These are phyloP conservation scores for Calocera cornea DNA, from an alignment of 768 basidiomycete genomes.

Conservation along the genomic window DNA sequence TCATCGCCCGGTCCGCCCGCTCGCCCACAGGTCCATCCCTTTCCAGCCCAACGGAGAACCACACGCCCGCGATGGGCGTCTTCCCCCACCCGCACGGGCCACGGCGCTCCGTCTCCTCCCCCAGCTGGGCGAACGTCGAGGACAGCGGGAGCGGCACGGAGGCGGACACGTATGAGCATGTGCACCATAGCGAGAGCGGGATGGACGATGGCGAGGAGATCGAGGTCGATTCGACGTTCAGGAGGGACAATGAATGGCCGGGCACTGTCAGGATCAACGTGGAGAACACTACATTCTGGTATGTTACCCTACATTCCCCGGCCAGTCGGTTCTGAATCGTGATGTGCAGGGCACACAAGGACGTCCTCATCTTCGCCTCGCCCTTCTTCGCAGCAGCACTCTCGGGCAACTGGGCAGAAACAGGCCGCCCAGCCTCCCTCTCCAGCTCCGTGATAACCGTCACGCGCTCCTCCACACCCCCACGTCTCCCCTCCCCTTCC, in stretches of 20 bases:
- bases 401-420: constrained; percentile 66
- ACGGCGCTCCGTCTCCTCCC: neutral
- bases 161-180: constrained; percentile 9
- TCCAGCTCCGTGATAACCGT: constrained; percentile 24
- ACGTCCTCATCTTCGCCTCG: constrained; percentile 82
- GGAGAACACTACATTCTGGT: constrained; percentile 84
- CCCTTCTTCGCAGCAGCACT: constrained; percentile 88
- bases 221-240: constrained; percentile 70
- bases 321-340: neutral
- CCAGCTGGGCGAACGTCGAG: constrained; percentile 5
- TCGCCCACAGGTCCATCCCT: constrained; percentile 63
- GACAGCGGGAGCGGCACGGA: constrained; percentile 8
- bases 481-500: constrained; percentile 25
- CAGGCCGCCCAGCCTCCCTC: constrained; percentile 61
- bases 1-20: constrained; percentile 75
- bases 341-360: constrained; percentile 66
- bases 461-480: neutral
- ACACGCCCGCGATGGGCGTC: constrained; percentile 73
- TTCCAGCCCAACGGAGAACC: constrained; percentile 76
- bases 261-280: constrained; percentile 87
- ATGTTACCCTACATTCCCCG: constrained; percentile 23
- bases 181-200: constrained; percentile 10
- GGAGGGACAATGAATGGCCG: constrained; percentile 49
- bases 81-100: constrained; percentile 40
- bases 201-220: constrained; percentile 15